Base-by-base conservation (phyloP, 768 basidiomycete genomes). In the Austroboletus eburneus region DNA sequence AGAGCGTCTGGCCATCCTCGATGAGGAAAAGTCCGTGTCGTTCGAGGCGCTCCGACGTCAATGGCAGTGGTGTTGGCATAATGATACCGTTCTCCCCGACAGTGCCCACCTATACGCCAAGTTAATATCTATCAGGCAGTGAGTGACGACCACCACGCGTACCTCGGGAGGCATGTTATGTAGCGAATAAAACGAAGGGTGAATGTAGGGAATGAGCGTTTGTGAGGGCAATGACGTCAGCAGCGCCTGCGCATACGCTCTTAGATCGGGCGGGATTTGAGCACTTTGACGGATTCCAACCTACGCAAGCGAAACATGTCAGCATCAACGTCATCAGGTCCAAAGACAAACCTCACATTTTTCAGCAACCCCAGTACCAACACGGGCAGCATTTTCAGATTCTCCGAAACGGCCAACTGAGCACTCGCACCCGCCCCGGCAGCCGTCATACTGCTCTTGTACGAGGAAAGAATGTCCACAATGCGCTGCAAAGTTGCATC, bases 151-250 rank as follows among this genome's bases (percentile, higher is more conserved):
- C 9, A 16, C 33, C 9, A 1, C 6, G 57, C 74, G 50, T 50
- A 91, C 91, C 72, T 96, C 91, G 18, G 87, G 81, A 12, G 87
- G 79, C 96, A 99, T 99, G 63, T 85, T 93, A 71, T 98, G 95
- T 50, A 99, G 70, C 4, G 92, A 88, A 70, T 95, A 98, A 76
- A 99, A 96, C 14, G 79, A 79, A 4, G 96, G 94, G 69, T 98
- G 90, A 55, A 98, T 79, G 67, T 96, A 98, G 1, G 96, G 92
- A 46, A 98, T 75, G 40, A 99, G 79, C 9, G 85, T 68, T 72
- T 99, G 91, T 3, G 91, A 85, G 0, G 96, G 96, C 41, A 98
- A 66, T 8, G 93, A 89, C 1, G 91, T 91, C 56, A 98, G 75
- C 29, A 99, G 71, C 6, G 87, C 86, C 68, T 97, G 94, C 2